Evolutionary conservation across 345 rosid genomes (phyloP).

Genomic region (Linum tenue): DNA sequence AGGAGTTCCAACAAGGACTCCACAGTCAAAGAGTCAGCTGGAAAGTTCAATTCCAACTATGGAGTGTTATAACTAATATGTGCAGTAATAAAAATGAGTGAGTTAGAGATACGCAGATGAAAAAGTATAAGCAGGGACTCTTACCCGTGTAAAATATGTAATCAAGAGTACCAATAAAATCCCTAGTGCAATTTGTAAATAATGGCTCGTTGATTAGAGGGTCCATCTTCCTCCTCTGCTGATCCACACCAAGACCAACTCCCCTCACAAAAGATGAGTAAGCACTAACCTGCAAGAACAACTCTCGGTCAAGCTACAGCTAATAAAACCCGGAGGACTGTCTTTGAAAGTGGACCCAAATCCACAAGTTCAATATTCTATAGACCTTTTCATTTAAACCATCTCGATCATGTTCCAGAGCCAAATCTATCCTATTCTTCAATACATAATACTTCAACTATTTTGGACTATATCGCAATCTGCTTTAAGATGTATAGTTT

Average conservation of each 20-base stretch:
- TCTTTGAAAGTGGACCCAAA: too few species aligned
- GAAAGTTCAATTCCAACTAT: slow-evolving; percentile 11
- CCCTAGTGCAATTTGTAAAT: slow-evolving; percentile 93
- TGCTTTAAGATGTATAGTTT: too few species aligned
- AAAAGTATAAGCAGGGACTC: background rate
- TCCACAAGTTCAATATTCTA: too few species aligned
- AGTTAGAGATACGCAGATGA: background rate
- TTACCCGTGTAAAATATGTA: slow-evolving; percentile 95
- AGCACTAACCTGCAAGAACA: slow-evolving; percentile 80
- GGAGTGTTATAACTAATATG: background rate
- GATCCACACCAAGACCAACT: slow-evolving; percentile 48
- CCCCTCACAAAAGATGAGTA: slow-evolving; percentile 86
- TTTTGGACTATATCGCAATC: too few species aligned
- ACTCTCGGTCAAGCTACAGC: background rate
- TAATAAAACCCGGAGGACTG: too few species aligned
- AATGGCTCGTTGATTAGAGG: slow-evolving; percentile 77
- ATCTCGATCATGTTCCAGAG: background rate
- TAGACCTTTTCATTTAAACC: background rate
- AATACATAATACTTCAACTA: too few species aligned
- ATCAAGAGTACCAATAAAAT: slow-evolving; percentile 84
- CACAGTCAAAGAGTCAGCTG: slow-evolving; percentile 88
- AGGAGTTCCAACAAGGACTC: slow-evolving; percentile 93
- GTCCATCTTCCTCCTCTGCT: slow-evolving; percentile 86
- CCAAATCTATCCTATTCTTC: background rate
- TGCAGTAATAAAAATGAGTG: background rate